Conservation (phyloP, 129 eudicot genomes). For the Lonicera japonica region DNA sequence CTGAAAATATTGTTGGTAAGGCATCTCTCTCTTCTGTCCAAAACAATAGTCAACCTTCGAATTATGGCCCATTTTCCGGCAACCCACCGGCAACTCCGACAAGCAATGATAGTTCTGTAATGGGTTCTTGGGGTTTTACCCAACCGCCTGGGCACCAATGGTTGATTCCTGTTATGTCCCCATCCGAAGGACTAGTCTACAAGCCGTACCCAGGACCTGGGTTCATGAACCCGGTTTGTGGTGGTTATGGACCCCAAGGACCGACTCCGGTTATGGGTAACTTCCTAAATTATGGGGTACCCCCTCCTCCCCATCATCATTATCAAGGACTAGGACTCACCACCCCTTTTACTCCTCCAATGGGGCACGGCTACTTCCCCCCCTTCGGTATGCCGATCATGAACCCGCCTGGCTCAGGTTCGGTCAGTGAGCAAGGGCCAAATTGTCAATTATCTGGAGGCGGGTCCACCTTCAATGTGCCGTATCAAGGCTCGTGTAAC, state of each 20-base stretch:
- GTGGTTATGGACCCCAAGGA: slow-evolving; percentile 57
- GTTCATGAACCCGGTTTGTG: slow-evolving; percentile 39
- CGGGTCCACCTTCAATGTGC: slow-evolving; percentile 21
- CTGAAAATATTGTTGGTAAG: slow-evolving; percentile 73
- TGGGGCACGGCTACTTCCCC: slow-evolving; percentile 71
- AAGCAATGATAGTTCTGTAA: slow-evolving; percentile 28
- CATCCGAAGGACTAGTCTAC: slow-evolving; percentile 91
- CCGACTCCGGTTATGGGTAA: slow-evolving; percentile 42
- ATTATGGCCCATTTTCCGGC: slow-evolving; percentile 30
- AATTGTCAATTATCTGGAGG: slow-evolving; percentile 3
- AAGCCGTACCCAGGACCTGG: slow-evolving; percentile 81
- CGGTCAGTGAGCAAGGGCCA: slow-evolving; percentile 32
- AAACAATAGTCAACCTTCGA: slow-evolving; percentile 41
- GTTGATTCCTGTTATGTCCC: slow-evolving; percentile 90
- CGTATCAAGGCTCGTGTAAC: slow-evolving; percentile 35
- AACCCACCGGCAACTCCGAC: slow-evolving; percentile 28
- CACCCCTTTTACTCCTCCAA: slow-evolving; percentile 41
- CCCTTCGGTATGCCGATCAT: slow-evolving; percentile 56
- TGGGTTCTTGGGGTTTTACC: slow-evolving; percentile 45
- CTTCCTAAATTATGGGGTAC: slow-evolving; percentile 45
- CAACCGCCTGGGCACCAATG: slow-evolving; percentile 75
- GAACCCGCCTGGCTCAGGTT: slow-evolving; percentile 35
- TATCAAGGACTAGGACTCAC: slow-evolving; percentile 43
- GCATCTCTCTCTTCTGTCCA: slow-evolving; percentile 47
- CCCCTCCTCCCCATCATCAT: slow-evolving; percentile 36